Evolutionary conservation across 441 rosid genomes (phyloP).

Genomic region (Arabidopsis hybrid): DNA sequence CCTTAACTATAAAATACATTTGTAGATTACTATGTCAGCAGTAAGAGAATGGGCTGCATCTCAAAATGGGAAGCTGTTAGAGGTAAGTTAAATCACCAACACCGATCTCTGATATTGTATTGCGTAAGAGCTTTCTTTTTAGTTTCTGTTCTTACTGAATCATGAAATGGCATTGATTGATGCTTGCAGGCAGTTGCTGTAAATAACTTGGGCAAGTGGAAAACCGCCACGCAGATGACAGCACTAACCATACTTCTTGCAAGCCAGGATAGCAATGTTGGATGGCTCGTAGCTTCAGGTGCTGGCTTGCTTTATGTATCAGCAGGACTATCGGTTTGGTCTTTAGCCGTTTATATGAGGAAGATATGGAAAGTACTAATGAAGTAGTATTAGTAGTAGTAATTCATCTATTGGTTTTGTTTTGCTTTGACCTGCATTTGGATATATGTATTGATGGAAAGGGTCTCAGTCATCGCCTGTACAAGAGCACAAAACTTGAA

Average conservation of each 20-base stretch:
- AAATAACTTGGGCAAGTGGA: conserved; percentile 97
- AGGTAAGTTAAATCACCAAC: conserved; percentile 55
- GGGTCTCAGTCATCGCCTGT: conserved; percentile 14
- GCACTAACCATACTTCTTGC: conserved; percentile 93
- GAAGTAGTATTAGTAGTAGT: conserved; percentile 52
- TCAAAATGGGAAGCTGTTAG: conserved; percentile 72
- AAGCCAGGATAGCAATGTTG: conserved; percentile 77
- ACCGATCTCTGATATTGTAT: neutral
- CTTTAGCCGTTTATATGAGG: conserved; percentile 78
- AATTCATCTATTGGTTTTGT: conserved; percentile 11
- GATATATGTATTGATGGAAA: conserved; percentile 21
- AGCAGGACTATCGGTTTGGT: conserved; percentile 91
- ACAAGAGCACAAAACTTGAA: conserved; percentile 16
- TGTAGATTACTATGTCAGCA: conserved; percentile 95
- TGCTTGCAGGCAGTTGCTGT: conserved; percentile 87
- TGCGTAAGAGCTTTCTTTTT: neutral
- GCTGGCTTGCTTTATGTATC: conserved; percentile 84
- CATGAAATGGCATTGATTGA: conserved; percentile 9
- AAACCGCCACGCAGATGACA: conserved; percentile 95
- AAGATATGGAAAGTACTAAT: conserved; percentile 80
- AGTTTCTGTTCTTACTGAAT: neutral
- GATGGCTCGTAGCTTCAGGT: conserved; percentile 69
- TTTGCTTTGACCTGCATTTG: conserved; percentile 17
- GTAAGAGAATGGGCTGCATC: conserved; percentile 99
- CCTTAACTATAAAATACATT: conserved; percentile 9